These are phyloP conservation scores for Trichosporon sp. DNA, from an alignment of 1,284 basidiomycete species.

Conservation along the genomic window DNA sequence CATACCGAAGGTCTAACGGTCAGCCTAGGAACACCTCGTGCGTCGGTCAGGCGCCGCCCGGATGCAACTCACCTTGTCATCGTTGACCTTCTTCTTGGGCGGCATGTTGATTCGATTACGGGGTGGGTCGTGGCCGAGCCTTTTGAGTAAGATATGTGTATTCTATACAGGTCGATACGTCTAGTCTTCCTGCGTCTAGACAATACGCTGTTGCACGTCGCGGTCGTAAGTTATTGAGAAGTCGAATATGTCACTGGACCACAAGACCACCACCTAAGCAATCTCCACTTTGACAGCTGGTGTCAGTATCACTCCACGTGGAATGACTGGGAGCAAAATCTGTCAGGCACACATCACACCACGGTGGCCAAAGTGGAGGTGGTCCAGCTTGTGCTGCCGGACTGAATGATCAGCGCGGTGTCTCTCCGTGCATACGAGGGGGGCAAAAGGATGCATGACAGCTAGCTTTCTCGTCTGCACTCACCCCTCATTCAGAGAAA, in stretches of 20 bases:
- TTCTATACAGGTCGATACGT: neutral
- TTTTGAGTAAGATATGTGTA: neutral
- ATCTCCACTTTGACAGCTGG: neutral
- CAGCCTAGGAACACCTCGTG: neutral
- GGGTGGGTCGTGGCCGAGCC: slow-evolving; percentile 1
- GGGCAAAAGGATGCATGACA: neutral
- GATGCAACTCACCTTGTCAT: slow-evolving; percentile 40
- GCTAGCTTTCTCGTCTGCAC: neutral
- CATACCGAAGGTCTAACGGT: slow-evolving; percentile 65
- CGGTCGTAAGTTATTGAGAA: neutral
- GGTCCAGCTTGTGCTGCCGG: neutral
- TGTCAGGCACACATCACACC: neutral
- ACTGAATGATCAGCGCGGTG: neutral
- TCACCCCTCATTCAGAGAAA: neutral
- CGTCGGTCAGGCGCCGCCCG: neutral
- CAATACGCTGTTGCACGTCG: neutral
- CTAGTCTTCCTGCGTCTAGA: neutral
- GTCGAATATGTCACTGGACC: neutral
- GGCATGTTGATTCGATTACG: slow-evolving; percentile 34
- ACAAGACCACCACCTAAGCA: neutral
- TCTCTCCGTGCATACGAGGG: neutral
- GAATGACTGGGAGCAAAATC: neutral
- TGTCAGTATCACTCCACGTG: slow-evolving; percentile 5
- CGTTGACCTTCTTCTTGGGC: slow-evolving; percentile 38
- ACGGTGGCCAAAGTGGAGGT: neutral